phyloP scores from a whole-genome alignment of 2,329 filamentous ascomycete genomes.

The Aspergillus spinulosporus region DNA sequence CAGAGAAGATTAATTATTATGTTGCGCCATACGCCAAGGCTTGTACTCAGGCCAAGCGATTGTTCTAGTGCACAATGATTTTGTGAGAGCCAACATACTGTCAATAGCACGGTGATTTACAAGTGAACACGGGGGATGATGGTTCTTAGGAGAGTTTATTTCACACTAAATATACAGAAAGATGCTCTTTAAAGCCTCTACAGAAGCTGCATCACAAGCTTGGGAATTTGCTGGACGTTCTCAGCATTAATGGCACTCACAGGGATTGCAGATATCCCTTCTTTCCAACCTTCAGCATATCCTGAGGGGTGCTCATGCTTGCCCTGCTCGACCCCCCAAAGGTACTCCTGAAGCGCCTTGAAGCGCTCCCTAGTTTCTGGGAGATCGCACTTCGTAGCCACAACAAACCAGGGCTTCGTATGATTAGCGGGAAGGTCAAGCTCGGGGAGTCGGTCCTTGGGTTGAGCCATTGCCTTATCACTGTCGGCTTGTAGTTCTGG shows the following conservation, averaged over 20 bases:
- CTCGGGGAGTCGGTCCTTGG: constrained; percentile 42
- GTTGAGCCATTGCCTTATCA: constrained; percentile 12
- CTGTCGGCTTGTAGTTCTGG: constrained; percentile 25
- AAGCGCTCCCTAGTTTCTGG: constrained; percentile 79
- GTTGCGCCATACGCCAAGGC: neutral
- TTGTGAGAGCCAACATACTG: neutral
- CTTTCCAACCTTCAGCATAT: constrained; percentile 62
- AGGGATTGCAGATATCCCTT: constrained; percentile 66
- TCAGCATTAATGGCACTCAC: constrained; percentile 87
- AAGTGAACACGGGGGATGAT: neutral
- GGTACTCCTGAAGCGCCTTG: constrained; percentile 65
- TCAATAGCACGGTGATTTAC: neutral
- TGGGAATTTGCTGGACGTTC: constrained; percentile 65
- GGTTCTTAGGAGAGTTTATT: neutral
- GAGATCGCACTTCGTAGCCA: constrained; percentile 89
- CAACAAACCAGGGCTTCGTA: constrained; percentile 95
- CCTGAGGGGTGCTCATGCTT: constrained; percentile 73
- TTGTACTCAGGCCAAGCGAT: neutral
- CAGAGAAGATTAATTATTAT: neutral
- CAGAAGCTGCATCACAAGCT: constrained; percentile 44
- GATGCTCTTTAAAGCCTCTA: constrained; percentile 13
- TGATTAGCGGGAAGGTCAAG: constrained; percentile 69
- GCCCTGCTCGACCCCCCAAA: constrained; percentile 65
- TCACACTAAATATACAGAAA: constrained; percentile 4
- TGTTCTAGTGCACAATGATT: neutral